These are phyloP conservation scores for Thielaviopsis ethacetica DNA, from an alignment of 2,329 filamentous ascomycete species.

Conservation along the genomic window DNA sequence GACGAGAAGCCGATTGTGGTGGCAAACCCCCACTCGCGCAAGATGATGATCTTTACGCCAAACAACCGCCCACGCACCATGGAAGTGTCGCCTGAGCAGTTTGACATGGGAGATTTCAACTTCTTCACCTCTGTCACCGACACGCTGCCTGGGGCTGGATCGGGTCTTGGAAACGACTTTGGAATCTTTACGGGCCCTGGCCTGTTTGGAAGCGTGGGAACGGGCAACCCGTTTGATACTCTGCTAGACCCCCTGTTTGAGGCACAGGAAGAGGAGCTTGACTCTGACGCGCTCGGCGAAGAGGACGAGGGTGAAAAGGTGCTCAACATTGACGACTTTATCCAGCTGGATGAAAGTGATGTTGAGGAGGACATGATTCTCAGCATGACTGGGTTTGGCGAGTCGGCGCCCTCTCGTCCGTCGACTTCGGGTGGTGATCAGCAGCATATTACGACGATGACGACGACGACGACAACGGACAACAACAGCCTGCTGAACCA, in stretches of 20 bases:
- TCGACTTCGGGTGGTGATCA: slow-evolving; percentile 28
- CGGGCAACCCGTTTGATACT: slow-evolving; percentile 53
- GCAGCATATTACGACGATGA: no score
- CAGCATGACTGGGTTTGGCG: slow-evolving; percentile 26
- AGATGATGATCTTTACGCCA: slow-evolving; percentile 48
- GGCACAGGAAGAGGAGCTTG: slow-evolving; percentile 33
- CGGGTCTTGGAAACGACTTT: neutral
- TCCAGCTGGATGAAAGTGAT: slow-evolving; percentile 42
- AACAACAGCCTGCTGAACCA: slow-evolving; percentile 37
- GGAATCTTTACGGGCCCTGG: neutral
- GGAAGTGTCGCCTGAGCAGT: slow-evolving; percentile 38
- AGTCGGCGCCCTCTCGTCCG: slow-evolving; percentile 34
- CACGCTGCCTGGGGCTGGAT: no score
- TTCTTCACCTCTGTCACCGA: slow-evolving; percentile 9
- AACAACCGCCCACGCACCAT: slow-evolving; percentile 28
- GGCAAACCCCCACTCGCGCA: slow-evolving; percentile 38
- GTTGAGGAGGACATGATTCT: slow-evolving; percentile 30
- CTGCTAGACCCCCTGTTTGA: slow-evolving; percentile 39
- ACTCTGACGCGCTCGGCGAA: slow-evolving; percentile 30
- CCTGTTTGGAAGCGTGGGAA: slow-evolving; percentile 21
- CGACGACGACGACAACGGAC: no score
- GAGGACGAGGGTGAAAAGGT: slow-evolving; percentile 49
- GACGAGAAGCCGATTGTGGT: slow-evolving; percentile 42
- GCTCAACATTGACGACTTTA: slow-evolving; percentile 55
- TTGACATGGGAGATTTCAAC: slow-evolving; percentile 28